Evolutionary conservation across 805 yeast genomes (phyloP), one percentile per base, ranked within the genome.

Genomic region (Candida anglica): DNA sequence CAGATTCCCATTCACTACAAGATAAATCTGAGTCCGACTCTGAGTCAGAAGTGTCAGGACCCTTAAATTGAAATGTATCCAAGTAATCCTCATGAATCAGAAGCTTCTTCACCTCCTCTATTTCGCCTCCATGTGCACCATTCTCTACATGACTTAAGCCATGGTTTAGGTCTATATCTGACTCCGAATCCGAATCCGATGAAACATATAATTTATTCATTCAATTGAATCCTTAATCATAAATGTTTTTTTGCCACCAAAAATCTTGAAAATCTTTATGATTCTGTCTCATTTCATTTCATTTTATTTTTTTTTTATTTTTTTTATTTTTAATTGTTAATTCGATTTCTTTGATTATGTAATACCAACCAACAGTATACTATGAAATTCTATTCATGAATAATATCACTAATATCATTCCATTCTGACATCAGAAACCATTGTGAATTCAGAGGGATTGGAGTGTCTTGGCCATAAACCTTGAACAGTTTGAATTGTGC

Each of bases 401-500:
- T 41, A 6, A 56, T 33, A n/a, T 45, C 42, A 27, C 54, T 47
- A 15, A 62, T 40, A 6, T 46, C 45, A 7, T 40, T 33, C 62
- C 61, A 61, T 40, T 63, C 67, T 6, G 44, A 38, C 10, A 61
- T 37, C 27, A 52, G 34, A 7, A 33, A 30, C 56, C 60, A 60
- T 33, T 53, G 58, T 30, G 47, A 50, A 15, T 41, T 33, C 33
- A 33, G 42, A 3, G 43, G 44, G 2, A 44, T 43, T 4, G 41
- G 39, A 3, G 49, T 33, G 33, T 63, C 69, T 32, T 63, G 69
- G 6, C 67, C 69, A 41, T 50, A 57, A 4, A 50, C 41, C 1
- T 36, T 41, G 11, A 61, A 34, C 2, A 41, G 34, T 13, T 50
- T 34, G 34, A 61, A 53, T 27, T 44, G 42, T 1, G 58, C 66